Evolutionary conservation across 805 yeast species (phyloP), one percentile per base, ranked within the genome.

Genomic region (Deakozyma indianensis): DNA sequence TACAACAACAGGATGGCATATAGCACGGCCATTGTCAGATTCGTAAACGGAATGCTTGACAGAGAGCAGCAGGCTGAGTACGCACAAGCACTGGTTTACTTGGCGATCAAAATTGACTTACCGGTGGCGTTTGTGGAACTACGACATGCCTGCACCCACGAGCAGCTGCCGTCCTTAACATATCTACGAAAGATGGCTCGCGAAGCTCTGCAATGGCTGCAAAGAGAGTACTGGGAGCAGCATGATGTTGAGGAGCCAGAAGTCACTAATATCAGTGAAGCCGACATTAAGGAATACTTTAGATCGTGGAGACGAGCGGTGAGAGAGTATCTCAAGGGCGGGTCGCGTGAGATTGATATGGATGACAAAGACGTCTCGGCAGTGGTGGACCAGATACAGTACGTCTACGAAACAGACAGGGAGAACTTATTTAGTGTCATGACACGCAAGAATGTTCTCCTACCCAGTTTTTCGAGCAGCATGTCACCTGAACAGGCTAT

Each of bases 141-240:
- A 24, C 70, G 98, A 46, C 97, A 92, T 60, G 74, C 76, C 54
- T 88, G 94, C 3, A 90, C 98, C 0, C 98, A 92, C 60, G 97
- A 90, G 54, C 66, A 68, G 16, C 61, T 92, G 22, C 96, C 96
- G 1, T 69, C 81, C 25, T 54, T 85, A 38, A 77, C 73, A 35
- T 69, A 83, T 62, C 66, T 88, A n/a, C 67, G 94, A 32, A 56
- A 66, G n/a, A 73, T 79, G 14, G 63, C 77, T 1, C 56, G 61
- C 3, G 65, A 73, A 43, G 95, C 95, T 0, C 59, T 90, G 42
- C 65, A 62, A 3, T 92, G 97, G 96, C 63, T 90, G 2, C 71
- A 70, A 59, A 70, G 66, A 2, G 69, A 80, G 54, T 90, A 79
- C 62, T 90, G 98, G 98, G 45, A 45, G 2, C 51, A 32, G 1